Conservation (phyloP, 768 basidiomycete species). For the Trametes punicea region DNA sequence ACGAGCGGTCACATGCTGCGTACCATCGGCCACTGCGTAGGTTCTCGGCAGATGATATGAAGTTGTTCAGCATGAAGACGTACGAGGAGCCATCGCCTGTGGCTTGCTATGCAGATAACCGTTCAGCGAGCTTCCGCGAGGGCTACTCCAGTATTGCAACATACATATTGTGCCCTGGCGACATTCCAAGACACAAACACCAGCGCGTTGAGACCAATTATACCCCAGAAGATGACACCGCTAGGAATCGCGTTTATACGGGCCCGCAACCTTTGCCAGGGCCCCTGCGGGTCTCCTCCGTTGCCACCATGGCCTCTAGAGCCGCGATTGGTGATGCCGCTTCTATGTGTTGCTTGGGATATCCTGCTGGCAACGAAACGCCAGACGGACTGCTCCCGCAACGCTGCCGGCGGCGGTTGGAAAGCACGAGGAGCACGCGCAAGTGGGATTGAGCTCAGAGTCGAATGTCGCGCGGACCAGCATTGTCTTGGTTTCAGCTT, state of each 20-base stretch:
- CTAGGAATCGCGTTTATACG: slow-evolving; percentile 52
- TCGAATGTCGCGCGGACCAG: background rate
- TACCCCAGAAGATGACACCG: slow-evolving; percentile 54
- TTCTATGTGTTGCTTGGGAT: slow-evolving; percentile 24
- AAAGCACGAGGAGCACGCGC: background rate
- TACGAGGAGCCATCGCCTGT: slow-evolving; percentile 36
- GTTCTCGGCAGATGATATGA: slow-evolving; percentile 59
- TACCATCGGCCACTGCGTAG: slow-evolving; percentile 63
- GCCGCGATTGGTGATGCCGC: background rate
- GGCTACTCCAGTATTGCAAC: slow-evolving; percentile 1
- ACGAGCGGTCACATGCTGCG: slow-evolving; percentile 23
- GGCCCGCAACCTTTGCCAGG: slow-evolving; percentile 22
- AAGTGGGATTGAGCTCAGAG: background rate
- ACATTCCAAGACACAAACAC: slow-evolving; percentile 61
- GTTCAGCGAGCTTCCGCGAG: background rate
- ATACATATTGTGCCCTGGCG: slow-evolving; percentile 23
- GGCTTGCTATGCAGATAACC: slow-evolving; percentile 8
- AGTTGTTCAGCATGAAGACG: slow-evolving; percentile 58
- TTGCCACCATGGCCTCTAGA: background rate
- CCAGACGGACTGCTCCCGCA: slow-evolving; percentile 4
- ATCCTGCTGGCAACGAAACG: slow-evolving; percentile 19
- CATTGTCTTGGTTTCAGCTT: background rate
- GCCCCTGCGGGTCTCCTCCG: background rate
- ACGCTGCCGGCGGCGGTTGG: background rate
- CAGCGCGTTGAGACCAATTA: slow-evolving; percentile 59